phyloP scores from a whole-genome alignment of 2,329 filamentous ascomycete species.

The Hymenotorrendiella dingleyae region DNA sequence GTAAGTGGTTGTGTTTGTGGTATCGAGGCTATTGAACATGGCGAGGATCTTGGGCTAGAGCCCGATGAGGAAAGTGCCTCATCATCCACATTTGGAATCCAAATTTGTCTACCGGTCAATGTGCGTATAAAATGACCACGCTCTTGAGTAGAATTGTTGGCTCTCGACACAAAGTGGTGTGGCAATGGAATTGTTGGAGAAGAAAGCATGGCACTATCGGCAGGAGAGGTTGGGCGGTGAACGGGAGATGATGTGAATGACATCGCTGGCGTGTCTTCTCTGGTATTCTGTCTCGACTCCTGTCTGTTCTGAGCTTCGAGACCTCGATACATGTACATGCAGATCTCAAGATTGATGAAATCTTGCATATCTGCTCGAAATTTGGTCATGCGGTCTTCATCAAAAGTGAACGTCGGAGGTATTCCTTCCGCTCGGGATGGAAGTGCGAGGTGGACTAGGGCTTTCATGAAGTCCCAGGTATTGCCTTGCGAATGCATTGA shows the following conservation, averaged over 20 bases:
- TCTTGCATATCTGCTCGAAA: slow-evolving; percentile 56
- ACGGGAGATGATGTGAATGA: slow-evolving; percentile 23
- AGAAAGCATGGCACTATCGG: slow-evolving; percentile 20
- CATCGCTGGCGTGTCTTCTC: slow-evolving; percentile 22
- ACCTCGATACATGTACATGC: slow-evolving; percentile 32
- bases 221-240: slow-evolving; percentile 21
- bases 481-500: slow-evolving; percentile 46
- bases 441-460: slow-evolving; percentile 47
- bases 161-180: slow-evolving; percentile 23
- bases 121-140: slow-evolving; percentile 20
- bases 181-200: slow-evolving; percentile 26
- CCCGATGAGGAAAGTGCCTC: slow-evolving; percentile 19
- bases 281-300: background rate
- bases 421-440: slow-evolving; percentile 45
- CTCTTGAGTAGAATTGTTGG: slow-evolving; percentile 15
- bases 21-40: slow-evolving; percentile 25
- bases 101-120: slow-evolving; percentile 20
- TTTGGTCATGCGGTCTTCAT: slow-evolving; percentile 57
- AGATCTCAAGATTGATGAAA: slow-evolving; percentile 57
- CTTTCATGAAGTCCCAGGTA: slow-evolving; percentile 55
- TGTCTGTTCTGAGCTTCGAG: slow-evolving; percentile 21
- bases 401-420: slow-evolving; percentile 58
- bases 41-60: slow-evolving; percentile 28
- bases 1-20: slow-evolving; percentile 23
- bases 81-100: slow-evolving; percentile 23